Evolutionary conservation across 2,329 filamentous ascomycete genomes (phyloP).

Genomic region (Fusarium sp.): DNA sequence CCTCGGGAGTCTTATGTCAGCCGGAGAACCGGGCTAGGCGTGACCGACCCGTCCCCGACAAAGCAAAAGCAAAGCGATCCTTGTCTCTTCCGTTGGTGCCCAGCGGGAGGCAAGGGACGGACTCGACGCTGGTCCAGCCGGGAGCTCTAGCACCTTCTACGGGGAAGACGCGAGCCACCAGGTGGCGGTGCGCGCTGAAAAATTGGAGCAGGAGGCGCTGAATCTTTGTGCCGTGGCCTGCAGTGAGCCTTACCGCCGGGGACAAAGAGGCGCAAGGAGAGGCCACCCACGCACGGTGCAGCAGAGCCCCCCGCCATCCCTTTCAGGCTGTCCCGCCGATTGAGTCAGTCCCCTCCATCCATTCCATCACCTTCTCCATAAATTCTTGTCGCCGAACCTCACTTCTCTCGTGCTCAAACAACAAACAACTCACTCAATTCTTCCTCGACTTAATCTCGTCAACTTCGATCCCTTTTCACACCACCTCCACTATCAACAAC

Average conservation of each 20-base stretch:
- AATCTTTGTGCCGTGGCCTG: background rate
- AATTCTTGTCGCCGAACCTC: slow-evolving; percentile 41
- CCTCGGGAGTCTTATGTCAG: slow-evolving; percentile 11
- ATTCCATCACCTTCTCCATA: slow-evolving; percentile 49
- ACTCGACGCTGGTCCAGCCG: slow-evolving; percentile 6
- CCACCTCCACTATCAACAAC: slow-evolving; percentile 47
- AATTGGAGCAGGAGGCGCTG: slow-evolving; percentile 2
- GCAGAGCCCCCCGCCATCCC: slow-evolving; percentile 35
- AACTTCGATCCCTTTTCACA: background rate
- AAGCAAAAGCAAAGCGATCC: background rate
- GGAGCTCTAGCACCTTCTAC: slow-evolving; percentile 48
- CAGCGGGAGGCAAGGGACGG: slow-evolving; percentile 12
- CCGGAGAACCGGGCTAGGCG: slow-evolving; percentile 10
- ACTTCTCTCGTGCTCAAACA: slow-evolving; percentile 34
- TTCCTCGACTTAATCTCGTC: background rate
- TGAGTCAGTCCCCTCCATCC: slow-evolving; percentile 52
- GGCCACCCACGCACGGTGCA: slow-evolving; percentile 37
- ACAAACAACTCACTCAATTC: slow-evolving; percentile 32
- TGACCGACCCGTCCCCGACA: slow-evolving; percentile 13
- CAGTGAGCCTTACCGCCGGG: slow-evolving; percentile 23
- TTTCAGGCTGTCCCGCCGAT: slow-evolving; percentile 49
- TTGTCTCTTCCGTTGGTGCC: slow-evolving; percentile 11
- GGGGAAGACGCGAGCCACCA: slow-evolving; percentile 25
- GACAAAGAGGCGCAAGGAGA: slow-evolving; percentile 29
- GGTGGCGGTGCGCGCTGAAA: slow-evolving; percentile 39